These are phyloP conservation scores for Candida gorgasii DNA, from an alignment of 805 yeast species.

Conservation along the genomic window DNA sequence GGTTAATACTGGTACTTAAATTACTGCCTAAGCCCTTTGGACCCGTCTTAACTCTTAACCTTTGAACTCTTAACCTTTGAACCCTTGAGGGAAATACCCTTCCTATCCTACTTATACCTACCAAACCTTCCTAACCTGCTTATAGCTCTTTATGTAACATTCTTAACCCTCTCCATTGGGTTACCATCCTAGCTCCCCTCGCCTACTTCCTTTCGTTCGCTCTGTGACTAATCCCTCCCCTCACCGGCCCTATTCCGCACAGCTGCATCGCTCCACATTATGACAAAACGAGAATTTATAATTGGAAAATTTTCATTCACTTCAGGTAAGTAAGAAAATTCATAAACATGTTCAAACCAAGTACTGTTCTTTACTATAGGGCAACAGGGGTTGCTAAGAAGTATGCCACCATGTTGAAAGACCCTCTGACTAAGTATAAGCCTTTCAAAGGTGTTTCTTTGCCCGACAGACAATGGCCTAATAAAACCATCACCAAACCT, in stretches of 20 bases:
- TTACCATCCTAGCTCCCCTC: too few species aligned
- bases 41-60: too few species aligned
- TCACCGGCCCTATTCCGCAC: conserved; percentile 12
- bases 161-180: too few species aligned
- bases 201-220: too few species aligned
- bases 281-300: conserved; percentile 1
- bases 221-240: too few species aligned
- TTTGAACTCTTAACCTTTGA: too few species aligned
- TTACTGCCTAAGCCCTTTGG: too few species aligned
- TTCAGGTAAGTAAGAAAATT: background rate
- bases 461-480: conserved; percentile 72
- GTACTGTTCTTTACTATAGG: conserved; percentile 13
- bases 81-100: too few species aligned
- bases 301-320: conserved; percentile 8
- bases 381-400: conserved; percentile 12
- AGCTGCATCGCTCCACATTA: conserved; percentile 13
- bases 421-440: conserved; percentile 64
- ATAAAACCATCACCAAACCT: conserved; percentile 61
- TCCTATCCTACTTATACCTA: too few species aligned
- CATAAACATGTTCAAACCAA: conserved; percentile 15
- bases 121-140: too few species aligned
- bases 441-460: conserved; percentile 56
- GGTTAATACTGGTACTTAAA: too few species aligned
- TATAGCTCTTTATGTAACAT: too few species aligned
- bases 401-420: conserved; percentile 54